These are phyloP conservation scores for Onygenales sp. DNA, from an alignment of 2,329 filamentous ascomycete species.

Conservation along the genomic window DNA sequence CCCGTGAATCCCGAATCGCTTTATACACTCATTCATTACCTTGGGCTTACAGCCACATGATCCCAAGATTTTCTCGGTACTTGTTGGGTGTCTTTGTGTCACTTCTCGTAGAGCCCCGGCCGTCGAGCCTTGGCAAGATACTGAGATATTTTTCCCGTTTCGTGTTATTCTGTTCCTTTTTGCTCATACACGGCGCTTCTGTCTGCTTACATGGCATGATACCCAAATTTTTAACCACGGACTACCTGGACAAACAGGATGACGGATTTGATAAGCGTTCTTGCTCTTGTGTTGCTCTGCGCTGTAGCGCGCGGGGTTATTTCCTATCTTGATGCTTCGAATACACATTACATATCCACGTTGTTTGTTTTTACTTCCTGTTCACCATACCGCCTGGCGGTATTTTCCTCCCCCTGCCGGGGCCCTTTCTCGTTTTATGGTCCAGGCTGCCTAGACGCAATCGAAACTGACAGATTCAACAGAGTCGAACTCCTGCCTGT, in stretches of 20 bases:
- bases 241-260: neutral
- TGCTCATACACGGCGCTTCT: neutral
- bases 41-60: neutral
- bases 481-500: too few relatives aligned
- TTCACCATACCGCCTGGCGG: neutral
- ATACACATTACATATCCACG: conserved; percentile 1
- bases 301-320: conserved; percentile 1
- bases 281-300: neutral
- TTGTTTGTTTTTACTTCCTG: conserved; percentile 1
- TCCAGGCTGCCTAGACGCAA: neutral
- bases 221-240: conserved; percentile 2
- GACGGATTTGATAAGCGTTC: neutral
- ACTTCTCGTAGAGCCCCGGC: neutral
- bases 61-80: neutral
- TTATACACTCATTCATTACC: neutral
- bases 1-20: neutral
- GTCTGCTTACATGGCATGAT: conserved; percentile 1
- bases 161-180: neutral
- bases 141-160: neutral
- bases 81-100: neutral
- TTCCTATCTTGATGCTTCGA: neutral
- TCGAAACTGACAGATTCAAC: too few relatives aligned
- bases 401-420: neutral
- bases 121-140: neutral
- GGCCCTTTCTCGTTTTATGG: neutral